A percentile compares a stretch with the other conserved stretches of the same genome.
Conservation (phyloP, 768 basidiomycete species). For the Leucosporidium yakuticum region DNA sequence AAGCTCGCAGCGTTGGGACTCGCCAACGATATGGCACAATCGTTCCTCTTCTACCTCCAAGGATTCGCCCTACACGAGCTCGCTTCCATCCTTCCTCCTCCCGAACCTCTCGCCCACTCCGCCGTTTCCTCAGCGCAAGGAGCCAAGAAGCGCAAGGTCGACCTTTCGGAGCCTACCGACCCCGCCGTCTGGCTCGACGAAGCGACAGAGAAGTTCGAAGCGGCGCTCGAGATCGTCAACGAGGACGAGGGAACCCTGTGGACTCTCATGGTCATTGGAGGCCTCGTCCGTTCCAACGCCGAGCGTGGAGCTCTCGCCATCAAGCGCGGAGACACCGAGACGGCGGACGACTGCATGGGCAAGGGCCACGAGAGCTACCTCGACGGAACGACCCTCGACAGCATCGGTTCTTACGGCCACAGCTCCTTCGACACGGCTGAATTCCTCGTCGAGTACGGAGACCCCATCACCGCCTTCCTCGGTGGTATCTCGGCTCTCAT, state of each 20-base stretch:
- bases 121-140: background rate
- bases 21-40: background rate
- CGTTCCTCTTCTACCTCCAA: constrained; percentile 15
- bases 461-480: no score
- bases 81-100: constrained; percentile 15
- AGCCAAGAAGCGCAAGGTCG: constrained; percentile 30
- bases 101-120: constrained; percentile 1
- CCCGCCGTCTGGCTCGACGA: constrained; percentile 27
- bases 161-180: constrained; percentile 21
- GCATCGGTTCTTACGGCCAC: no score
- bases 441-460: no score
- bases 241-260: background rate
- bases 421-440: no score
- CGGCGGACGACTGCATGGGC: no score
- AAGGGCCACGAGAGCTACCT: no score
- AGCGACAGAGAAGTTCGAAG: background rate
- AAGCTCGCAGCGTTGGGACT: constrained; percentile 21
- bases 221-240: background rate
- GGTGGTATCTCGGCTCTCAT: no score
- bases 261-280: background rate
- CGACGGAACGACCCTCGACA: no score
- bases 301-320: background rate
- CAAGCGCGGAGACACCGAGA: background rate
- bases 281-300: background rate
- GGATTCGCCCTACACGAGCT: constrained; percentile 18